These are phyloP conservation scores for Leishmania major DNA, from an alignment of 208 protist genomes.

Conservation along the genomic window DNA sequence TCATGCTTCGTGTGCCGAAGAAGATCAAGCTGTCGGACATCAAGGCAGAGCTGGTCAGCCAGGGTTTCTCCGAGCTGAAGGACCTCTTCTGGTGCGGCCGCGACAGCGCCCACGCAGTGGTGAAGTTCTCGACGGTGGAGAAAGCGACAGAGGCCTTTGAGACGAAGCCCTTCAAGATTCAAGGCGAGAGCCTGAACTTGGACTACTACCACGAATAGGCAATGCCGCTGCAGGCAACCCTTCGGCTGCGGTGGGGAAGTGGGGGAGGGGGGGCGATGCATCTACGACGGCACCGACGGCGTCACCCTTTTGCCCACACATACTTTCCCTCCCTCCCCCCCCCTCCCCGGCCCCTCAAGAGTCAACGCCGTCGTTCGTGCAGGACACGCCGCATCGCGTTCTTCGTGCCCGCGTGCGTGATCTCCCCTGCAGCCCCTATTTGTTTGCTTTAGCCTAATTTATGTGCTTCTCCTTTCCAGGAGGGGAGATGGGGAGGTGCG, in stretches of 20 bases:
- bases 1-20: constrained; percentile 64
- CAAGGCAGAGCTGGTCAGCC: constrained; percentile 35
- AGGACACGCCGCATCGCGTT: no score
- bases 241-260: background rate
- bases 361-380: background rate
- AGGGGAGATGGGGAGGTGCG: background rate
- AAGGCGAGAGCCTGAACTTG: constrained; percentile 19
- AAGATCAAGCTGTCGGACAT: constrained; percentile 68
- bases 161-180: constrained; percentile 36
- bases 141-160: constrained; percentile 31
- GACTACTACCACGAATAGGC: constrained; percentile 27
- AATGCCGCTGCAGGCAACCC: background rate
- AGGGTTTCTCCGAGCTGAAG: constrained; percentile 25
- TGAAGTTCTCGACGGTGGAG: constrained; percentile 38
- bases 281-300: background rate
- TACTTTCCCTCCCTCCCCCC: no score
- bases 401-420: no score
- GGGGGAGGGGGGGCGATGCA: background rate
- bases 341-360: background rate
- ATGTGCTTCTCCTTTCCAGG: background rate
- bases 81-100: constrained; percentile 79
- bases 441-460: no score
- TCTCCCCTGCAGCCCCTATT: no score
- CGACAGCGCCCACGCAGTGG: constrained; percentile 56
- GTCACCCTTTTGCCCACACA: background rate